phyloP scores from a whole-genome alignment of 495 filamentous ascomycete species.

The Hypoxylon fuscum region DNA sequence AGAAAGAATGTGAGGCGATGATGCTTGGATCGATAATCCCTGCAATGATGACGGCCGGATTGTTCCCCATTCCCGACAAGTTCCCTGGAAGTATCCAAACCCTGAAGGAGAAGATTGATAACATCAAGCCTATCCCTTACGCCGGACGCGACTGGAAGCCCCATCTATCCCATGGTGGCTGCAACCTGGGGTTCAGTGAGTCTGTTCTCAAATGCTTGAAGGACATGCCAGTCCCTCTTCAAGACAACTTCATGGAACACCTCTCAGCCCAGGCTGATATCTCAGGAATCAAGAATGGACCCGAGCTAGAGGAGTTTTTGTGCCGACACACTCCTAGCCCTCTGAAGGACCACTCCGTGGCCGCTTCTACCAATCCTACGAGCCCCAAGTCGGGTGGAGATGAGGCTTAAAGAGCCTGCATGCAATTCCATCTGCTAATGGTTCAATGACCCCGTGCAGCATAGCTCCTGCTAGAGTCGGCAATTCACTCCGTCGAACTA shows the following conservation, averaged over 20 bases:
- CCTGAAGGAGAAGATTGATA: slow-evolving; percentile 14
- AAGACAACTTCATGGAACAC: not conserved
- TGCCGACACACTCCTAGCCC: not conserved
- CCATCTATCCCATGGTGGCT: slow-evolving; percentile 18
- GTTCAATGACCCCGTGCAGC: no score
- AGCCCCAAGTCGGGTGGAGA: no score
- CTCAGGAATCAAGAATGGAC: not conserved
- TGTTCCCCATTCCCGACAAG: slow-evolving; percentile 26
- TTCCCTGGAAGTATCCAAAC: slow-evolving; percentile 20
- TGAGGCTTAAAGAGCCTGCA: no score
- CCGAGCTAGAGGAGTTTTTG: not conserved
- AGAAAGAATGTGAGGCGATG: slow-evolving; percentile 25
- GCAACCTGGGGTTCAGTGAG: slow-evolving; percentile 18
- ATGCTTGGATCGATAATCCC: slow-evolving; percentile 31
- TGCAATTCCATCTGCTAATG: no score
- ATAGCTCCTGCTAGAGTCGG: no score
- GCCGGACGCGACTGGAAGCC: slow-evolving; percentile 25
- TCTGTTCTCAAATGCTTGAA: slow-evolving; percentile 13
- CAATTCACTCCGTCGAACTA: no score
- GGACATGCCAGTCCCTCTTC: slow-evolving; percentile 15
- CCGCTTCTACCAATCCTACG: no score
- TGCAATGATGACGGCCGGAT: not conserved
- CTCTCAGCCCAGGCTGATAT: not conserved
- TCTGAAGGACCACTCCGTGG: no score
- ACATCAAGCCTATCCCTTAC: slow-evolving; percentile 14